Evolutionary conservation across 495 filamentous ascomycete species (phyloP).

Genomic region (Daldinia caldariorum): DNA sequence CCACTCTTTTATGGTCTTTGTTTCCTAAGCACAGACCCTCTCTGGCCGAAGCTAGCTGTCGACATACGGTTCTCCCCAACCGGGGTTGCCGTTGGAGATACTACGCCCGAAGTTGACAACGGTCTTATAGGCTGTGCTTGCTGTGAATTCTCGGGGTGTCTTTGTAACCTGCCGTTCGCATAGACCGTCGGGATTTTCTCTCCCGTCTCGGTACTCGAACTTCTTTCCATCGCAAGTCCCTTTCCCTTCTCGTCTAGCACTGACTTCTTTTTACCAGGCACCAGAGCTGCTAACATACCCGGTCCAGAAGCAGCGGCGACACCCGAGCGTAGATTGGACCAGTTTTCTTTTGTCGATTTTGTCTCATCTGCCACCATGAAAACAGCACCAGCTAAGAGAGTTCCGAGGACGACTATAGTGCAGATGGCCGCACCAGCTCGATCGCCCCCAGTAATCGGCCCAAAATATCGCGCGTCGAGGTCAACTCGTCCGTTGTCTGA

Average conservation of each 20-base stretch:
- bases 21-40: conserved; percentile 32
- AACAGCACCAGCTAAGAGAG: conserved; percentile 45
- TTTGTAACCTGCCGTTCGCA: conserved; percentile 22
- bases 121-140: not conserved
- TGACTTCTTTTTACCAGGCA: conserved; percentile 9
- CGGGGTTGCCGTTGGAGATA: conserved; percentile 1
- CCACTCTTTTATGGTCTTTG: conserved; percentile 12
- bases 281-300: not conserved
- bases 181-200: conserved; percentile 34
- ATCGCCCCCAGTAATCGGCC: conserved; percentile 61
- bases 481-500: conserved; percentile 48
- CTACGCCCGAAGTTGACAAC: conserved; percentile 12
- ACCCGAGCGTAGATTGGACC: conserved; percentile 34
- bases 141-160: conserved; percentile 18
- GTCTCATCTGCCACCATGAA: conserved; percentile 54
- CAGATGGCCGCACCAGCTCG: conserved; percentile 69
- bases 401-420: conserved; percentile 58
- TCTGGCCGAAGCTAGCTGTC: conserved; percentile 13
- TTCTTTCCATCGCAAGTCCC: conserved; percentile 24
- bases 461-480: conserved; percentile 30
- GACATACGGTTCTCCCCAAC: conserved; percentile 10
- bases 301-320: conserved; percentile 6
- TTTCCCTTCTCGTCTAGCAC: conserved; percentile 31
- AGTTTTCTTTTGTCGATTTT: conserved; percentile 39
- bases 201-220: conserved; percentile 36